Percentiles rank a stretch among this genome's conserved stretches.
These are phyloP conservation scores for Ceratobasidium sp. DNA, from an alignment of 1,284 basidiomycete genomes.

Conservation along the genomic window DNA sequence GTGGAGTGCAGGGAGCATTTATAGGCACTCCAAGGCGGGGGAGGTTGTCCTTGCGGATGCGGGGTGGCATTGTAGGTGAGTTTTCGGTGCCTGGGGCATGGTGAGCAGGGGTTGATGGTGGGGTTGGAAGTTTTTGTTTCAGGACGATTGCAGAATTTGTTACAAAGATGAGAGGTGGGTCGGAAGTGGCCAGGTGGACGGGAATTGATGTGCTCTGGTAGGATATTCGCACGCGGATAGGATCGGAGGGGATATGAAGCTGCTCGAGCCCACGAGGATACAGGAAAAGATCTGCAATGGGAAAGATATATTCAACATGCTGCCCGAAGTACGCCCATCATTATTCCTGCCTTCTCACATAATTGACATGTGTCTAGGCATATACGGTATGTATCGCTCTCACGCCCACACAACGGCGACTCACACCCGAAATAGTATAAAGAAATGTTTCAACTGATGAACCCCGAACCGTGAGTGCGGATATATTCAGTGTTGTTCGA, in stretches of 20 bases:
- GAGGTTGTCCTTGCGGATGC: constrained; percentile 69
- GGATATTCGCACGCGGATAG: constrained; percentile 75
- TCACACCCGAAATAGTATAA: constrained; percentile 57
- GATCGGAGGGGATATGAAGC: constrained; percentile 63
- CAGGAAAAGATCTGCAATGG: constrained; percentile 70
- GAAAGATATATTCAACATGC: constrained; percentile 72
- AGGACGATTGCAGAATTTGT: constrained; percentile 67
- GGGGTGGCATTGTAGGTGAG: constrained; percentile 61
- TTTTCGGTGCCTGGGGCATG: neutral
- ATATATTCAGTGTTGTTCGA: neutral
- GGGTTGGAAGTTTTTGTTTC: constrained; percentile 73
- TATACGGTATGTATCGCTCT: constrained; percentile 26
- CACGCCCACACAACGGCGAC: neutral
- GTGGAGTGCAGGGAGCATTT: constrained; percentile 59
- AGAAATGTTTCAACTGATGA: constrained; percentile 64
- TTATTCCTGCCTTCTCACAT: no score
- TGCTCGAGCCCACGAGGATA: constrained; percentile 65
- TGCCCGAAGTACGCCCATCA: constrained; percentile 74
- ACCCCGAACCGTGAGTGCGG: constrained; percentile 62
- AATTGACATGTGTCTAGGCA: constrained; percentile 44
- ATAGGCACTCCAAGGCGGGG: constrained; percentile 67
- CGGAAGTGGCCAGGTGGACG: neutral
- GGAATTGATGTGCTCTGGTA: constrained; percentile 35
- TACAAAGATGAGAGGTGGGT: constrained; percentile 64
- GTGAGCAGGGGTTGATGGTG: constrained; percentile 54